phyloP scores from a whole-genome alignment of 1,284 basidiomycete genomes.

The Gomphus bonarii region DNA sequence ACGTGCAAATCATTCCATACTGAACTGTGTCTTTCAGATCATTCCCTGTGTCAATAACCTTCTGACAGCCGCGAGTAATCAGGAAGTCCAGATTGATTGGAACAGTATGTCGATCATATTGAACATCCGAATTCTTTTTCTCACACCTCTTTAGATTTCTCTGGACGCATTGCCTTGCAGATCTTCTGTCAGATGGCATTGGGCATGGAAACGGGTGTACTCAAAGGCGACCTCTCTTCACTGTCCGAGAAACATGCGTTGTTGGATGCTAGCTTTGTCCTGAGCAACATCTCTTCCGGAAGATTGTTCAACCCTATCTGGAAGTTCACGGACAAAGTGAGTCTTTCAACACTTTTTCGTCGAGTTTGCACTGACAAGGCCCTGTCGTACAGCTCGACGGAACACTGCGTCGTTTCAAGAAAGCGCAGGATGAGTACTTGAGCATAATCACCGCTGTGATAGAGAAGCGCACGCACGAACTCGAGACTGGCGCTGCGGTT shows the following conservation, averaged over 20 bases:
- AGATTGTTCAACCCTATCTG: slow-evolving; percentile 17
- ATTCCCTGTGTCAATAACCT: background rate
- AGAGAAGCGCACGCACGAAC: background rate
- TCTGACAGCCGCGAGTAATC: slow-evolving; percentile 4
- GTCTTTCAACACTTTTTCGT: background rate
- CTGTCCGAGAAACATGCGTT: slow-evolving; percentile 9
- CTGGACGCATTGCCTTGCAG: slow-evolving; percentile 13
- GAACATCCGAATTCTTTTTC: too few species aligned
- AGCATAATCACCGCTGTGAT: background rate
- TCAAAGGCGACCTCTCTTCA: slow-evolving; percentile 12
- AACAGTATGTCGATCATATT: slow-evolving; percentile 12
- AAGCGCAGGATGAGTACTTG: background rate
- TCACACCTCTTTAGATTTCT: slow-evolving; percentile 12
- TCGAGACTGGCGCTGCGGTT: background rate
- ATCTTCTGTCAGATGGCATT: slow-evolving; percentile 16
- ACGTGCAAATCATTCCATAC: background rate
- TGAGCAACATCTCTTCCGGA: slow-evolving; percentile 15
- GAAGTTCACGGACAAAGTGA: slow-evolving; percentile 15
- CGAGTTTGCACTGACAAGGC: background rate
- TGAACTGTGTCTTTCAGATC: background rate
- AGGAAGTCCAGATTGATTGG: slow-evolving; percentile 14
- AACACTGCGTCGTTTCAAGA: background rate
- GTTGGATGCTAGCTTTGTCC: slow-evolving; percentile 7
- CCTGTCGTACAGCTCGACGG: background rate
- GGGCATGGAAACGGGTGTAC: slow-evolving; percentile 9